Percentiles rank a stretch among this genome's conserved stretches.
phyloP scores from a whole-genome alignment of 139 green algal species.

The Chlamydomonas sp. region DNA sequence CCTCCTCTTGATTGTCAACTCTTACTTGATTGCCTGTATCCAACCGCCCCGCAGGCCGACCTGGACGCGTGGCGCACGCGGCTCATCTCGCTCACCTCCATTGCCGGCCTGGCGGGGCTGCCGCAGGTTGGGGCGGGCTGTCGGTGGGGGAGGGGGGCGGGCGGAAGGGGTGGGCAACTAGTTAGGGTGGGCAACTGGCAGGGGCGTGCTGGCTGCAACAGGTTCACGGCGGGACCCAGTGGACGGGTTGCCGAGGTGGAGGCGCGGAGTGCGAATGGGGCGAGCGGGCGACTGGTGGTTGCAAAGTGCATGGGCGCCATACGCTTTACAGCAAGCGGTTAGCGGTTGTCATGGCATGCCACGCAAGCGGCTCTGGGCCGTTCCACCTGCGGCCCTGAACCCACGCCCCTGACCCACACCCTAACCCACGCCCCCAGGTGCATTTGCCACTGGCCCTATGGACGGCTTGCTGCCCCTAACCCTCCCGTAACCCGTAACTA shows the following conservation, averaged over 20 bases:
- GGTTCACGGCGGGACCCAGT: too few species aligned
- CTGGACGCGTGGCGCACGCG: conserved; percentile 73
- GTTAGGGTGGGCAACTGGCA: neutral
- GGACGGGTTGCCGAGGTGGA: too few species aligned
- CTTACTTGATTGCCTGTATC: neutral
- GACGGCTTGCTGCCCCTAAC: too few species aligned
- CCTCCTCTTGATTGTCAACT: neutral
- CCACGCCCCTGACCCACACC: neutral
- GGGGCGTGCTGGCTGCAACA: neutral
- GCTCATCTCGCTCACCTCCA: conserved; percentile 80
- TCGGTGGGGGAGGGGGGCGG: too few species aligned
- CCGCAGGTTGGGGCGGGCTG: conserved; percentile 71
- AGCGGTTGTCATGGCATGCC: too few species aligned
- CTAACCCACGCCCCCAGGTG: conserved; percentile 57
- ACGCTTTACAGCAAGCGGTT: too few species aligned
- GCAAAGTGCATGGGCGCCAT: too few species aligned
- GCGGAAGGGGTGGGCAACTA: neutral
- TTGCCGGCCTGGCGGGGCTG: conserved; percentile 84
- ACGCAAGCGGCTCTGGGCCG: too few species aligned
- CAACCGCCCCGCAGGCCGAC: conserved; percentile 31
- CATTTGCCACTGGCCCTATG: conserved; percentile 72
- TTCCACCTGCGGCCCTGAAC: too few species aligned
- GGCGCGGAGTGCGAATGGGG: too few species aligned
- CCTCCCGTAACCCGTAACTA: too few species aligned
- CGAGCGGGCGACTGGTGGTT: too few species aligned